These are phyloP conservation scores for Davidsoniella virescens DNA, from an alignment of 2,329 filamentous ascomycete species.

Conservation along the genomic window DNA sequence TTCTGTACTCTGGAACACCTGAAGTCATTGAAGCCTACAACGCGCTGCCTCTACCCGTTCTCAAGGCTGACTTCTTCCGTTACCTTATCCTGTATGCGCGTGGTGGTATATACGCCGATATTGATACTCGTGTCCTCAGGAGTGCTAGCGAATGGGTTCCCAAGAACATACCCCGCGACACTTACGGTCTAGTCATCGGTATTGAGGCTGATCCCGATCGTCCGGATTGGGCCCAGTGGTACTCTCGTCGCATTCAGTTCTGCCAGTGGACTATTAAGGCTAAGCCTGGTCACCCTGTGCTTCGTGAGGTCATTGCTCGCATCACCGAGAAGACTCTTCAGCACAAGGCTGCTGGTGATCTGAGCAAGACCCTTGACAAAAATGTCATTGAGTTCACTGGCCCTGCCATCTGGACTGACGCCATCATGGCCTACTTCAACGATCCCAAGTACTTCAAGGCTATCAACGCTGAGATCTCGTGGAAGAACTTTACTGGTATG, in stretches of 20 bases:
- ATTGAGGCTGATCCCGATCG: conserved; percentile 95
- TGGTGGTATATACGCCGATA: conserved; percentile 65
- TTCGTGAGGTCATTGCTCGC: conserved; percentile 71
- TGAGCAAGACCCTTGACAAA: conserved; percentile 43
- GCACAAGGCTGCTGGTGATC: conserved; percentile 49
- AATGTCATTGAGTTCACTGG: conserved; percentile 88
- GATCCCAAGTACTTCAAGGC: conserved; percentile 65
- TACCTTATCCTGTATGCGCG: conserved; percentile 51
- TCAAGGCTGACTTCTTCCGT: conserved; percentile 67
- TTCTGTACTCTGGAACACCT: conserved; percentile 72
- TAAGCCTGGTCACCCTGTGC: conserved; percentile 83
- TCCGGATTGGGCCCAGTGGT: conserved; percentile 87
- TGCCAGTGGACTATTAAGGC: conserved; percentile 98
- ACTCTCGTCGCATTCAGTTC: conserved; percentile 89
- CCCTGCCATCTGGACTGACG: conserved; percentile 86
- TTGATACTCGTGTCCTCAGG: conserved; percentile 76
- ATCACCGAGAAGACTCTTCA: conserved; percentile 71
- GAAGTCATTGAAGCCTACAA: conserved; percentile 65
- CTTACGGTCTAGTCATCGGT: conserved; percentile 75
- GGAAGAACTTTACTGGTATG: conserved; percentile 80
- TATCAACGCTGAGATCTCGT: conserved; percentile 66
- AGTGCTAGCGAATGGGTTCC: conserved; percentile 83
- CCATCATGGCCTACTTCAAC: conserved; percentile 86
- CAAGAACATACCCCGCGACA: conserved; percentile 53
- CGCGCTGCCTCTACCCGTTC: conserved; percentile 53